Percentiles rank a stretch among this genome's conserved stretches.
These are phyloP conservation scores for Hyphodiscus sp. DNA, from an alignment of 2,329 filamentous ascomycete species.

Conservation along the genomic window DNA sequence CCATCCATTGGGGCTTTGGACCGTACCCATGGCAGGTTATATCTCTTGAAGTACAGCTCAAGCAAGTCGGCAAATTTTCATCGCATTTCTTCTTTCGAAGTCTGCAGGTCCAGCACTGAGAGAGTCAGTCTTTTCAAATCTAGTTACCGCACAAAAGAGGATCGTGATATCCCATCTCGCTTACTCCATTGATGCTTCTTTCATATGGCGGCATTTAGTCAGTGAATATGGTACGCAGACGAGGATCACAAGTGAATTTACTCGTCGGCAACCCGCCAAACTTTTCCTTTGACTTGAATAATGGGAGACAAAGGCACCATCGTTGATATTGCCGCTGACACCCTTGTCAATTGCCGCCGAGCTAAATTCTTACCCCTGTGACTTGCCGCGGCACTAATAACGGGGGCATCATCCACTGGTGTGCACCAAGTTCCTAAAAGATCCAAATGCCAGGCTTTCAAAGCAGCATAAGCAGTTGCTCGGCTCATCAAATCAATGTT, in stretches of 20 bases:
- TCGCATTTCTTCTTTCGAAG: slow-evolving; percentile 12
- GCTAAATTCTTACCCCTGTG: background rate
- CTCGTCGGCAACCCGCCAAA: background rate
- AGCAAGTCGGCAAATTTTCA: slow-evolving; percentile 3
- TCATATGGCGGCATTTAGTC: background rate
- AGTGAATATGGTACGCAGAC: background rate
- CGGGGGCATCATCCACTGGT: too few species aligned
- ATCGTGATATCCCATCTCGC: too few species aligned
- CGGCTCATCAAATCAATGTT: too few species aligned
- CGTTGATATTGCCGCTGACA: background rate
- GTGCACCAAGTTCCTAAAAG: too few species aligned
- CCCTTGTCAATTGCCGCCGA: background rate
- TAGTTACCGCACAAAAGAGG: too few species aligned
- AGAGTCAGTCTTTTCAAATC: too few species aligned
- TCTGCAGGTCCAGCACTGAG: slow-evolving; percentile 5
- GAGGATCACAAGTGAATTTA: background rate
- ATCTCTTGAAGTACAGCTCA: background rate
- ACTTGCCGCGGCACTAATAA: background rate
- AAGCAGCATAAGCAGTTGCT: too few species aligned
- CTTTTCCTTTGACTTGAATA: background rate
- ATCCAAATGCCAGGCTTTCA: too few species aligned
- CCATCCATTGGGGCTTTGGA: slow-evolving; percentile 2
- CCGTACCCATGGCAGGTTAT: slow-evolving; percentile 6
- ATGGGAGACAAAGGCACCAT: background rate
- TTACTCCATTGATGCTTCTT: background rate